Evolutionary conservation across 164 flowering plant genomes (phyloP).

Genomic region (Aristolochia californica): DNA sequence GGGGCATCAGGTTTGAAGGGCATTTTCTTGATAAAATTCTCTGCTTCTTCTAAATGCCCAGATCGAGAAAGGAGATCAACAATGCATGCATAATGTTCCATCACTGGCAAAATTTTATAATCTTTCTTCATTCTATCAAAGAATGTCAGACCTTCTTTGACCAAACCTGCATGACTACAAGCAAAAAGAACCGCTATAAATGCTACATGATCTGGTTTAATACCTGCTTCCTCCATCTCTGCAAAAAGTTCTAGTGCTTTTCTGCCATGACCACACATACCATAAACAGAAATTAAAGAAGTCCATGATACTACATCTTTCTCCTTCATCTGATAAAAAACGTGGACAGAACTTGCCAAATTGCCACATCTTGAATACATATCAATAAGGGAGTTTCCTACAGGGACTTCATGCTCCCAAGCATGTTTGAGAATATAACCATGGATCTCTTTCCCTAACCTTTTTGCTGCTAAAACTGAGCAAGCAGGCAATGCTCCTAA

Average conservation of each 20-base stretch:
- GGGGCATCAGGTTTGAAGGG: slow-evolving; percentile 36
- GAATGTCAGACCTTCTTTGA: slow-evolving; percentile 18
- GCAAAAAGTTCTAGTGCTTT: slow-evolving; percentile 24
- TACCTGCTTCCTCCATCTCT: slow-evolving; percentile 21
- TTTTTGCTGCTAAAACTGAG: slow-evolving; percentile 32
- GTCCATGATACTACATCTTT: slow-evolving; percentile 42
- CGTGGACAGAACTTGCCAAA: slow-evolving; percentile 21
- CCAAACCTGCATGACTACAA: slow-evolving; percentile 36
- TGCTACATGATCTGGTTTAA: slow-evolving; percentile 27
- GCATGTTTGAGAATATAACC: slow-evolving; percentile 31
- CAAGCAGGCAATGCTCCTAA: slow-evolving; percentile 35
- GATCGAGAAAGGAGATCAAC: slow-evolving; percentile 30
- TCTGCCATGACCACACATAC: slow-evolving; percentile 35
- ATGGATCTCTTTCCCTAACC: slow-evolving; percentile 51
- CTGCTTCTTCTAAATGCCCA: slow-evolving; percentile 21
- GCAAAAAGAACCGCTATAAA: slow-evolving; percentile 32
- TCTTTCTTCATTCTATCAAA: too few species aligned
- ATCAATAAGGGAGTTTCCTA: slow-evolving; percentile 48
- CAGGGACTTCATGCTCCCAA: slow-evolving; percentile 26
- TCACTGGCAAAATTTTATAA: slow-evolving; percentile 17
- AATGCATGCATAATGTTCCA: slow-evolving; percentile 35
- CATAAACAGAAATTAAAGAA: slow-evolving; percentile 31
- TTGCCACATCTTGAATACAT: slow-evolving; percentile 56
- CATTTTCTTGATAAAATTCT: slow-evolving; percentile 28
- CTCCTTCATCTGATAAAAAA: slow-evolving; percentile 27